These are phyloP conservation scores for Quaeritorhiza haematococci DNA, from an alignment of 371 early-diverging fungal genomes.

Conservation along the genomic window DNA sequence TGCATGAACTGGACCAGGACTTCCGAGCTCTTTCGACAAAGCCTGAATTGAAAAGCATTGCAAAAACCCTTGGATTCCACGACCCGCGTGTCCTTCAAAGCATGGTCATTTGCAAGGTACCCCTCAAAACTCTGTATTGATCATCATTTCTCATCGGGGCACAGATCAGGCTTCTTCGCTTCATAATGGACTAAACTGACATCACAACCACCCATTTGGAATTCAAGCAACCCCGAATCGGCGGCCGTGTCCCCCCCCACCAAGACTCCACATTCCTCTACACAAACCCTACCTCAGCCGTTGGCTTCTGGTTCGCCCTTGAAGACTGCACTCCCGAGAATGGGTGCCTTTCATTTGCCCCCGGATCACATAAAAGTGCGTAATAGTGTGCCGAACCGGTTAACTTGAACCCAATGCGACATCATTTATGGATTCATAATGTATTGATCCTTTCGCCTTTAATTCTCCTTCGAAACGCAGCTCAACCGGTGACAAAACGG, in stretches of 20 bases:
- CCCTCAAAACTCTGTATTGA: too few relatives aligned
- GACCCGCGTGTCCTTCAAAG: conserved; percentile 80
- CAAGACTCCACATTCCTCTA: conserved; percentile 88
- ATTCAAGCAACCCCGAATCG: conserved; percentile 66
- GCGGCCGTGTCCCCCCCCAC: conserved; percentile 44
- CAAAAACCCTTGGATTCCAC: conserved; percentile 57
- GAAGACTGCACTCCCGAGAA: conserved; percentile 86
- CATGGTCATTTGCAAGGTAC: conserved; percentile 89
- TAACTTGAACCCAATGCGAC: too few relatives aligned
- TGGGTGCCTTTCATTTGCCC: conserved; percentile 83
- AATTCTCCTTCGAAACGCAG: conserved; percentile 17
- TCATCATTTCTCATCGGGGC: too few relatives aligned
- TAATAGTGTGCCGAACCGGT: not conserved
- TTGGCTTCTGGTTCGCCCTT: conserved; percentile 90
- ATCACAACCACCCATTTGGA: not conserved
- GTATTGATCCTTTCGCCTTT: not conserved
- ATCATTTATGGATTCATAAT: not conserved
- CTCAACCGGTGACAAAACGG: conserved; percentile 61
- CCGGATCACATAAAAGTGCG: conserved; percentile 78
- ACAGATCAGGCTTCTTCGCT: not conserved
- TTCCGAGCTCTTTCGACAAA: conserved; percentile 63
- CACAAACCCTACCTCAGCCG: conserved; percentile 77
- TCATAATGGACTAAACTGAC: not conserved
- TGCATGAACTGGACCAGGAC: conserved; percentile 72
- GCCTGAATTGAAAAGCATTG: conserved; percentile 48